Evolutionary conservation across 352 stramenopile genomes (phyloP), one percentile per base, ranked within the genome.

Genomic region (Globisporangium recalcitrans): DNA sequence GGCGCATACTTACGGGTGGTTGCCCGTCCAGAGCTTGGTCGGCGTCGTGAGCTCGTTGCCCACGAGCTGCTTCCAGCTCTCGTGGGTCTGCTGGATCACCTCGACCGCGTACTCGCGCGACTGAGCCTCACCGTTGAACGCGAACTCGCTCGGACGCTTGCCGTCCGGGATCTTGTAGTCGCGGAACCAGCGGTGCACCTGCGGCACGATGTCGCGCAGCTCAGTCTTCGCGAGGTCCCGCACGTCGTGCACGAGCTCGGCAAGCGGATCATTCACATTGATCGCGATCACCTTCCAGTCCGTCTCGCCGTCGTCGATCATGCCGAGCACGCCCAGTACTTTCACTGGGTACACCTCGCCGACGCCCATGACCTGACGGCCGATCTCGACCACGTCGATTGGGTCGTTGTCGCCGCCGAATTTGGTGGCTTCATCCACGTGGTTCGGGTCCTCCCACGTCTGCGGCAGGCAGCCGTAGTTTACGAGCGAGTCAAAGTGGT

Each of bases 141-240:
- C 97, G 76, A 99, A 99, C 52, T 87, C 84, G 78, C 98, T 99
- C 19, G 98, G 81, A 14, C 96, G 96, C 83, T 99, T 99, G 57
- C 98, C 97, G 78, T 99, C 97, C 19, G 98, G 97, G 61, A 98
- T 98, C 82, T 99, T 99, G 86, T 99, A 99, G 93, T 98, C 98
- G 52, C 97, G 83, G 82, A 99, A 99, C 97, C 97, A 99, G 71
- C 95, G 91, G 65, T 96, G 82, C 54, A 91, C 74, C 21, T 82
- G 60, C 4, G 70, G 52, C 26, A 97, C 77, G 14, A 80, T 69
- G 65, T 96, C 73, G n/a, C 88, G 76, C 52, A 90, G 67, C 24
- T 75, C 74, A 34, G 85, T 85, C 68, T 92, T 82, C 47, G 71
- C 68, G 3, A 94, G 71, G 55, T 95, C 96, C 31, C 80, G 72